Percentiles rank a stretch among this genome's conserved stretches.
Conservation (phyloP, 2,329 filamentous ascomycete genomes). For the Botrytis deweyae region DNA sequence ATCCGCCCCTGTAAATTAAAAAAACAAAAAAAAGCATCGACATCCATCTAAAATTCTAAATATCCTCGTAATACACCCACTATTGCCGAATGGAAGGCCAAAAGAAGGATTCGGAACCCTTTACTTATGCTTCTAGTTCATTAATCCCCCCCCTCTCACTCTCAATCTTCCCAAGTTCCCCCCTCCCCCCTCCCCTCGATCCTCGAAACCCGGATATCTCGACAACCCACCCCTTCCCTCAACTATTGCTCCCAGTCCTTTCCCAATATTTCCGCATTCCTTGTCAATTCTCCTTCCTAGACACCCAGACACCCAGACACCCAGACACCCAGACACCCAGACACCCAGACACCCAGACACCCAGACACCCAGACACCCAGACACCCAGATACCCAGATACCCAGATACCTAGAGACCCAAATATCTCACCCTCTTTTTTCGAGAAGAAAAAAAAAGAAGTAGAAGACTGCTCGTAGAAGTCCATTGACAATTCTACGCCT, state of each 20-base stretch:
- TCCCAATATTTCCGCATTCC: constrained; percentile 13
- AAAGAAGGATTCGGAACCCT: constrained; percentile 19
- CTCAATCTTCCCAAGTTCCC: background rate
- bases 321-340: background rate
- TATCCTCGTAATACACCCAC: constrained; percentile 5
- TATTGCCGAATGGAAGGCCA: constrained; percentile 22
- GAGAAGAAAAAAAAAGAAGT: background rate
- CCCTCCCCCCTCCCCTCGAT: background rate
- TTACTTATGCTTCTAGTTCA: constrained; percentile 5
- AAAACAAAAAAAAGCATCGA: background rate
- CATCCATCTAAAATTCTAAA: background rate
- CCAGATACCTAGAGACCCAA: background rate
- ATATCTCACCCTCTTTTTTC: background rate
- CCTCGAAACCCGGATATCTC: background rate
- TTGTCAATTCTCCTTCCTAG: constrained; percentile 1
- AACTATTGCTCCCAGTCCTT: background rate
- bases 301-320: background rate
- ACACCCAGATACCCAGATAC: background rate
- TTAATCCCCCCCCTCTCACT: background rate
- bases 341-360: background rate
- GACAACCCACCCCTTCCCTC: background rate
- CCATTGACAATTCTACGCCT: background rate
- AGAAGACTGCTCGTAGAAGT: too few species aligned
- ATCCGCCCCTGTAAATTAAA: background rate
- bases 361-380: background rate